Evolutionary conservation across 1,284 basidiomycete species (phyloP), one percentile per base, ranked within the genome.

Genomic region (Austroboletus rostrupii): DNA sequence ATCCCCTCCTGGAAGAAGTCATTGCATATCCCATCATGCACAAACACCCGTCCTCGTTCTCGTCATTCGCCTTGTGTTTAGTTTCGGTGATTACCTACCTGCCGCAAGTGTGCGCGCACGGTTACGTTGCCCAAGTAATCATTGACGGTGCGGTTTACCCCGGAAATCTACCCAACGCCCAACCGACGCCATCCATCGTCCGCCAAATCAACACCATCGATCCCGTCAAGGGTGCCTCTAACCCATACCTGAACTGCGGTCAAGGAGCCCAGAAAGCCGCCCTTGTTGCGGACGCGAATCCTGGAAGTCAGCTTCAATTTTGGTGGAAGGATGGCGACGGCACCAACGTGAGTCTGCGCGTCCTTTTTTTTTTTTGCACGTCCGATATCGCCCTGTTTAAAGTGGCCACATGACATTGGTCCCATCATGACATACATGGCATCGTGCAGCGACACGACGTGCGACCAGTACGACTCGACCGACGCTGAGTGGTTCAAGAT

Each of bases 401-500:
- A 87, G 82, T 87, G 85, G 86, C 80, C 81, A 2, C 87, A 90
- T 59, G 73, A 85, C 51, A 81, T 72, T 12, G 87, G 87, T 5
- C 86, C 87, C 2, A 67, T 89, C 61, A 71, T 88, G 67, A 84
- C 81, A 35, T 90, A 90, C 62, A 75, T 90, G 75, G 77, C 85
- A 0, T 72, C 76, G 13, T 88, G 85, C 57, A 79, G 78, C 2
- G 62, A 68, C 21, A 70, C 71, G 0, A 69, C 78, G 2, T 87
- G 86, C 67, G 74, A 78, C 60, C 67, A 81, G 54, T 87, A 81
- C 65, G 72, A 87, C 58, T 59, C 77, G 2, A 69, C 73, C 6
- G 62, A 72, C 11, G 83, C 83, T 3, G 69, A 81, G 58, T 89
- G 82, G 82, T 88, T 89, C 76, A 89, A 90, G 70, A 75, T 81